phyloP scores from a whole-genome alignment of 306 rosid genomes.

The Rubus parviflorus region DNA sequence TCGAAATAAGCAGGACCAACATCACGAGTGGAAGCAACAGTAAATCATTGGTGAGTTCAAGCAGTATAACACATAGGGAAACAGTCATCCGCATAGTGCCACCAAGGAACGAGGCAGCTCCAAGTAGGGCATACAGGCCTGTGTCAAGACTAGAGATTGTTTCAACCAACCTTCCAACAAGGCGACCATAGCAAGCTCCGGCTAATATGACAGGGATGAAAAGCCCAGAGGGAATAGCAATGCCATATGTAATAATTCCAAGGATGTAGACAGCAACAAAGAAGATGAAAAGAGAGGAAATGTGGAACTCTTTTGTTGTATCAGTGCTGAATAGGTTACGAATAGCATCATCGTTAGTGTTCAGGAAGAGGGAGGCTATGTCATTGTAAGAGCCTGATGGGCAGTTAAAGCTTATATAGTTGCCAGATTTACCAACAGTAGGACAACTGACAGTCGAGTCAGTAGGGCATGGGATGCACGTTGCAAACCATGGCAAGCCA shows the following conservation, averaged over 20 bases:
- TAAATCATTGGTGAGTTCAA: slow-evolving; percentile 79
- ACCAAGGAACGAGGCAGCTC: slow-evolving; percentile 92
- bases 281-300: slow-evolving; percentile 64
- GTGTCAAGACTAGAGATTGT: slow-evolving; percentile 56
- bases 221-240: slow-evolving; percentile 88
- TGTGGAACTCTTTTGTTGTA: slow-evolving; percentile 48
- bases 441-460: slow-evolving; percentile 46
- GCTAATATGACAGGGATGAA: slow-evolving; percentile 87
- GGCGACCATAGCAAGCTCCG: slow-evolving; percentile 82
- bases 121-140: slow-evolving; percentile 86
- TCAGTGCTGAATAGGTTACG: slow-evolving; percentile 64
- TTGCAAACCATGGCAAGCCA: slow-evolving; percentile 74
- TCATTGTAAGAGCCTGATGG: slow-evolving; percentile 72
- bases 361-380: slow-evolving; percentile 83
- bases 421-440: slow-evolving; percentile 51
- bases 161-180: slow-evolving; percentile 58
- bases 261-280: slow-evolving; percentile 56
- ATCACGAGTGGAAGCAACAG: slow-evolving; percentile 78
- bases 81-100: slow-evolving; percentile 99
- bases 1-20: slow-evolving; percentile 76
- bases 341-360: slow-evolving; percentile 78
- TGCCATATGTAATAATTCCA: slow-evolving; percentile 80
- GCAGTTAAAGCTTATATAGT: slow-evolving; percentile 73
- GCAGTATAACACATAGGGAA: slow-evolving; percentile 77
- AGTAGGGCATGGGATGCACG: slow-evolving; percentile 69